Evolutionary conservation across 352 stramenopile species (phyloP).

Genomic region (Phytopythium oedochilum): DNA sequence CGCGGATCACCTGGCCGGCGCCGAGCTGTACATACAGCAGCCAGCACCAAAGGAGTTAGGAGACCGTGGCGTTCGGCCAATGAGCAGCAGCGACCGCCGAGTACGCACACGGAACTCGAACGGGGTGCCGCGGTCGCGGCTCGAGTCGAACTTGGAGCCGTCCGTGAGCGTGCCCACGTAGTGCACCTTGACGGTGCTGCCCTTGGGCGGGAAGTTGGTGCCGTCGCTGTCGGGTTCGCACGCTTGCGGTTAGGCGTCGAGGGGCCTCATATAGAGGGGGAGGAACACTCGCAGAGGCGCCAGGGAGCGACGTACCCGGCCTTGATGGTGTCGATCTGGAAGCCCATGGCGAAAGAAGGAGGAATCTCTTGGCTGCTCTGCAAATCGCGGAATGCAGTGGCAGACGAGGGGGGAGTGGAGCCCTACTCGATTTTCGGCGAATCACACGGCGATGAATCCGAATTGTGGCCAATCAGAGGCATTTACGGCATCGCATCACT

Average conservation of each 20-base stretch:
- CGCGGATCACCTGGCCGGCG: constrained; percentile 72
- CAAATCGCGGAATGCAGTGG: constrained; percentile 7
- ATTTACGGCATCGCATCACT: too few species aligned
- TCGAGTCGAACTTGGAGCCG: constrained; percentile 84
- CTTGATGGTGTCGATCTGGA: constrained; percentile 79
- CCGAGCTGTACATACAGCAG: constrained; percentile 44
- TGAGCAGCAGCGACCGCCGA: too few species aligned
- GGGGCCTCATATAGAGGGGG: too few species aligned
- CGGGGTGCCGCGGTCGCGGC: constrained; percentile 61
- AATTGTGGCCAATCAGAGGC: too few species aligned
- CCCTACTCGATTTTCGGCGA: too few species aligned
- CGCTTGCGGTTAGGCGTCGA: too few species aligned
- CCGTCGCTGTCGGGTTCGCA: constrained; percentile 59
- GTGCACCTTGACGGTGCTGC: constrained; percentile 72
- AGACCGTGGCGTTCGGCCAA: too few species aligned
- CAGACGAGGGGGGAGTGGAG: background rate
- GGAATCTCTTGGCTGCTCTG: constrained; percentile 6
- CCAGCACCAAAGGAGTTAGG: too few species aligned
- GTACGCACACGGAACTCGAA: constrained; percentile 66
- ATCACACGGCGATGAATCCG: too few species aligned
- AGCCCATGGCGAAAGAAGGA: constrained; percentile 33
- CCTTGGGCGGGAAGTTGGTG: constrained; percentile 66
- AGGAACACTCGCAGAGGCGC: too few species aligned
- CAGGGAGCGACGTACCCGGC: constrained; percentile 27
- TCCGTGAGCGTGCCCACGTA: constrained; percentile 73